phyloP scores from a whole-genome alignment of 208 protist species.

The Lotmaria passim region DNA sequence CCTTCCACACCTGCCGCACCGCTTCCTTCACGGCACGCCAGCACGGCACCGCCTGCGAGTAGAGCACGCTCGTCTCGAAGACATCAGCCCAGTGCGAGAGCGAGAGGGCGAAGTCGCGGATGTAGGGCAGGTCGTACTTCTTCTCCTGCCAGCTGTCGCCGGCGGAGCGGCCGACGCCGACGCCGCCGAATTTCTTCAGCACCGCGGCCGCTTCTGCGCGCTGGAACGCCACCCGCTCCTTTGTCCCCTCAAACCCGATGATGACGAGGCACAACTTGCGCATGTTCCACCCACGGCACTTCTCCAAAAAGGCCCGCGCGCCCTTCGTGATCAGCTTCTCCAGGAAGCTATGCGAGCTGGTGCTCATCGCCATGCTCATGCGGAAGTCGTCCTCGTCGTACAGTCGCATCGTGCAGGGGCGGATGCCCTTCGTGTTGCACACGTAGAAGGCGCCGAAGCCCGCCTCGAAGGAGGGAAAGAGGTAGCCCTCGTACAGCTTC shows the following conservation, averaged over 20 bases:
- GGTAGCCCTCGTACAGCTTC: conserved; percentile 87
- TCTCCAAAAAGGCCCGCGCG: conserved; percentile 70
- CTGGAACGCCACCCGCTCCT: conserved; percentile 69
- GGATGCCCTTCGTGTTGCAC: conserved; percentile 84
- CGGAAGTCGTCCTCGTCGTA: conserved; percentile 93
- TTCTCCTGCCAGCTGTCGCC: conserved; percentile 92
- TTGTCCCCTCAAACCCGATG: conserved; percentile 87
- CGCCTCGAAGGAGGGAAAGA: conserved; percentile 89
- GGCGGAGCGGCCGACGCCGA: conserved; percentile 66
- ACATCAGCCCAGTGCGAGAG: conserved; percentile 91
- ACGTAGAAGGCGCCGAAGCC: conserved; percentile 84
- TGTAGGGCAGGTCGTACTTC: conserved; percentile 94
- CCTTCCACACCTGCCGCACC: conserved; percentile 79
- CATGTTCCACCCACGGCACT: conserved; percentile 75
- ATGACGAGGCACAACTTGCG: conserved; percentile 78
- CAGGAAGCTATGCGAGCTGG: conserved; percentile 49
- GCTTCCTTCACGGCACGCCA: conserved; percentile 92
- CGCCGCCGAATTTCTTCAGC: conserved; percentile 64
- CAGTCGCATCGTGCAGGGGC: conserved; percentile 87
- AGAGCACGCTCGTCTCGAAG: conserved; percentile 92
- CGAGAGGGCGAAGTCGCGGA: conserved; percentile 88
- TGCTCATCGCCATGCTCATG: conserved; percentile 89
- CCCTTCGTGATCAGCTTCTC: conserved; percentile 61
- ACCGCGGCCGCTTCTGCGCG: conserved; percentile 58
- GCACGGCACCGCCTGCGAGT: conserved; percentile 84